These are phyloP conservation scores for Termitomyces sp. DNA, from an alignment of 768 basidiomycete species.

Conservation along the genomic window DNA sequence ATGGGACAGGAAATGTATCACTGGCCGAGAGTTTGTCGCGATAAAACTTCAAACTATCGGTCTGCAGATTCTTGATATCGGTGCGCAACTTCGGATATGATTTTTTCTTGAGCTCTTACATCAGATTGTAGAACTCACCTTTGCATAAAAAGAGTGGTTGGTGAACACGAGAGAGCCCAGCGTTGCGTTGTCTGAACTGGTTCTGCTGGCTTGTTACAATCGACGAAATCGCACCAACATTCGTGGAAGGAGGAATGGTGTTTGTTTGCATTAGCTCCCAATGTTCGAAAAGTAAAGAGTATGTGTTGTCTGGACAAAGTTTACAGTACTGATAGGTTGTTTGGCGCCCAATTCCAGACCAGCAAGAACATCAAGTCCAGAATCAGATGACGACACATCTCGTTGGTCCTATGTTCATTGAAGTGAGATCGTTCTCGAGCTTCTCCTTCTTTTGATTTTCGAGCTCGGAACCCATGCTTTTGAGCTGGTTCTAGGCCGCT, in stretches of 20 bases:
- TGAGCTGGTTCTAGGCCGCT: constrained; percentile 51
- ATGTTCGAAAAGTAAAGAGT: too few relatives aligned
- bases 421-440: constrained; percentile 85
- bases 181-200: constrained; percentile 94
- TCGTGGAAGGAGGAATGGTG: constrained; percentile 44
- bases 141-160: too few relatives aligned
- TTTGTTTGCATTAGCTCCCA: constrained; percentile 4
- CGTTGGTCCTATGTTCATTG: constrained; percentile 54
- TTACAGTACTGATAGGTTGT: constrained; percentile 32
- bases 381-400: constrained; percentile 23
- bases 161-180: constrained; percentile 53
- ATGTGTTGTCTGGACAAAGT: neutral
- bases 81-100: constrained; percentile 91
- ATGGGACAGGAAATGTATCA: constrained; percentile 51
- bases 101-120: constrained; percentile 85
- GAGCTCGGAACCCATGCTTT: constrained; percentile 55
- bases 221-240: constrained; percentile 93
- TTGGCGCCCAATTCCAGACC: constrained; percentile 62
- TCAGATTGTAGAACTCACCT: too few relatives aligned
- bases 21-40: constrained; percentile 62
- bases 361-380: constrained; percentile 55
- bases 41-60: constrained; percentile 95
- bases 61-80: constrained; percentile 88
- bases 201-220: constrained; percentile 98
- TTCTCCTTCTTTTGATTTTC: constrained; percentile 85